Evolutionary conservation across 1,284 basidiomycete genomes (phyloP), one percentile per base, ranked within the genome.

Genomic region (Stereum hirsutum): DNA sequence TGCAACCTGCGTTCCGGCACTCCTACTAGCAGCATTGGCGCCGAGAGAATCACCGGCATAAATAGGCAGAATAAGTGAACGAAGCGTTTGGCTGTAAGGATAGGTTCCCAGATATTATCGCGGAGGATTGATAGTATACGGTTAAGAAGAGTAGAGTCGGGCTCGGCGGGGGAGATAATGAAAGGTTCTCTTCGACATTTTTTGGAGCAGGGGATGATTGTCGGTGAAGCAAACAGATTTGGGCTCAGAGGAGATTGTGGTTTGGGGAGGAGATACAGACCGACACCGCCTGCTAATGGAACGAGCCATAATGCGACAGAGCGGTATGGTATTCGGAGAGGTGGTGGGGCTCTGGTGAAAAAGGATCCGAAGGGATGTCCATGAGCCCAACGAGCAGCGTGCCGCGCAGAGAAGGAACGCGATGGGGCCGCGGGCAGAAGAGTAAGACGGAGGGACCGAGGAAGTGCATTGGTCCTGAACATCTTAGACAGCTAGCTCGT

Each of bases 1-100:
- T 70, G 70, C 32, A 74, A 64, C 37, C 64, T 65, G 35, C 64
- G 64, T 49, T 74, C 68, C 3, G 74, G 71, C 24, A 65, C 66
- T 20, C 90, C 94, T 14, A 97, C 63, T 20, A 95, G 69, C 12
- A 98, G 66, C 77, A 97, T 89, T 0, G 95, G 95, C 21, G 81
- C 71, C 0, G 81, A 72, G 37, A 96, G 41, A 42, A 99, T 77
- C 46, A 98, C 90, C 0, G 95, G 95, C 1, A 85, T 63, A 62
- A 99, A 99, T 39, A 98, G 70, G 49, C 75, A 61, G 47, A 87
- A 80, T 15, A 99, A 78, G 54, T 89, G 79, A 27, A 94, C 62
- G 64, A 99, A 98, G 23, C 95, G 78, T 43, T 77, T 67, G 10
- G 84, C 72, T 0, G 92, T 98, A 31, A 88, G 73, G 43, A 98